Evolutionary conservation across 768 basidiomycete species (phyloP), one percentile per base, ranked within the genome.

Genomic region (Boletus sensibilis): DNA sequence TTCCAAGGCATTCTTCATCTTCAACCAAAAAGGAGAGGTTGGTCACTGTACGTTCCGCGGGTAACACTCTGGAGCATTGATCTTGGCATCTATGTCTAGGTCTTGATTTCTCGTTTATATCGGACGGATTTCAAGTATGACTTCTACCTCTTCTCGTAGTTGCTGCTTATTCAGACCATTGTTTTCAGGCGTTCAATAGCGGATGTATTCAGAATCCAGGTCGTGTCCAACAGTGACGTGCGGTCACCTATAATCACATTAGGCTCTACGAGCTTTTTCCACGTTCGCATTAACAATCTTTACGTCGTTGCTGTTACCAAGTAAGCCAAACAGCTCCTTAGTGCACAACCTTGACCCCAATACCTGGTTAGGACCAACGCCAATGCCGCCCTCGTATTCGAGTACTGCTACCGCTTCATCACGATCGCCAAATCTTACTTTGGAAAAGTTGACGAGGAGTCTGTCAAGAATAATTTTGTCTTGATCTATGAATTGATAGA

Each of bases 1-100:
- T 58, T n/a, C 44, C 49, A 62, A 98, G 95, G 95, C 92, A 46
- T 98, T 98, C 84, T 98, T 98, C 75, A 93, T 98, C 56, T 97
- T 98, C 81, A 99, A 98, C 70, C 94, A 95, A 74, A 98, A 98
- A 74, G 97, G 97, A 73, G 97, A 98, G 84, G 96, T 94, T 53
- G 39, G 83, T 68, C 29, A n/a, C 6, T 3, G n/a, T 5, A 14
- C 13, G 9, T 52, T n/a, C 10, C 20, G 16, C 20, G 8, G 14
- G 40, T 16, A 12, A 37, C 21, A 3, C 8, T 3, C 23, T 9
- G 7, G 18, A 23, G 45, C 37, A 42, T 37, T 56, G 57, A 59
- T 60, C 55, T 42, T 46, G 43, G 44, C 37, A 51, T 49, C 44
- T 16, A 39, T 20, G 34, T 31, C 34, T 38, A 95, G 93, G 92